Conservation (phyloP, 139 green algal genomes). For the Yamagishiella unicocca region DNA sequence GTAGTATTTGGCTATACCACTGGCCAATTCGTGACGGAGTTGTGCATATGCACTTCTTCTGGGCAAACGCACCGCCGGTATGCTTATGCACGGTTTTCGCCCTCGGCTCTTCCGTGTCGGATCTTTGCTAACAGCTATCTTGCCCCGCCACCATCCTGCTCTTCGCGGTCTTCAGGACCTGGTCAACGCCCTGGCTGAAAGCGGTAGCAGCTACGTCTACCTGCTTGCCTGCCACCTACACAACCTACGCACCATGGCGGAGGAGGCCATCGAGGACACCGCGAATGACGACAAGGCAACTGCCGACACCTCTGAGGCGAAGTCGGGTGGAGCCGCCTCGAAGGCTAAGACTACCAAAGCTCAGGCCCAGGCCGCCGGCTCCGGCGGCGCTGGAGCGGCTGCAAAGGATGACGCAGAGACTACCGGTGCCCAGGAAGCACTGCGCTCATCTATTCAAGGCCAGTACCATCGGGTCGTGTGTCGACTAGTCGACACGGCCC, state of each 20-base stretch:
- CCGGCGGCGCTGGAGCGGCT: neutral
- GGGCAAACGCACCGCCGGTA: no score
- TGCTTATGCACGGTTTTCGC: no score
- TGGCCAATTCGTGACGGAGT: no score
- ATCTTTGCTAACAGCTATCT: no score
- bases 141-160: no score
- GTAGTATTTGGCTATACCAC: no score
- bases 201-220: constrained; percentile 47
- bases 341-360: no score
- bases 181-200: constrained; percentile 42
- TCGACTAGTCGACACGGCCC: neutral
- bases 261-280: constrained; percentile 30
- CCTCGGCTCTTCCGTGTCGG: no score
- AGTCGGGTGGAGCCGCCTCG: neutral
- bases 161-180: constrained; percentile 42
- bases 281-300: neutral
- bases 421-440: neutral
- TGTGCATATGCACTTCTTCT: no score
- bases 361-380: no score
- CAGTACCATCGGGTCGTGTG: constrained; percentile 2
- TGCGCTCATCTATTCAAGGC: neutral
- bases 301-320: neutral
- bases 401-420: neutral
- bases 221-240: constrained; percentile 59
- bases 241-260: constrained; percentile 57